Conservation (phyloP, 306 rosid genomes). For the Lupinus albus region DNA sequence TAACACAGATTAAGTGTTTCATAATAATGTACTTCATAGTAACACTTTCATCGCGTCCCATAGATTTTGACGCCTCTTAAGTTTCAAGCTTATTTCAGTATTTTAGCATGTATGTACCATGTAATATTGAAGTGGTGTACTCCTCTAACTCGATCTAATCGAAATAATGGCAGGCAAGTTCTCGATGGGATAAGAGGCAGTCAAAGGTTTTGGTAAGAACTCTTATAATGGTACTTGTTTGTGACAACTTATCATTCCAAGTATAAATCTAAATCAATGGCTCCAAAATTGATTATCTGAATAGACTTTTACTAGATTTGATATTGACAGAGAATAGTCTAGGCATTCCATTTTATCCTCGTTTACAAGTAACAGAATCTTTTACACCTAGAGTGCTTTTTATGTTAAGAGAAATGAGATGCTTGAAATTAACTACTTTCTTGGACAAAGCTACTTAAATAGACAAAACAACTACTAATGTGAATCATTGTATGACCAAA, state of each 20-base stretch:
- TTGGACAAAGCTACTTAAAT: slow-evolving; percentile 21
- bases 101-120: slow-evolving; percentile 15
- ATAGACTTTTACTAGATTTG: slow-evolving; percentile 6
- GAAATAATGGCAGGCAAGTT: slow-evolving; percentile 67
- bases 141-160: slow-evolving; percentile 27
- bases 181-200: slow-evolving; percentile 96
- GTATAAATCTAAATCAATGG: background rate
- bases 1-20: background rate
- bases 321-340: background rate
- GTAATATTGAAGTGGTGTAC: slow-evolving; percentile 15
- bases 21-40: background rate
- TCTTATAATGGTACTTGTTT: slow-evolving; percentile 7
- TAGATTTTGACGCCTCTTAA: background rate
- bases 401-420: background rate
- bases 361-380: background rate
- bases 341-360: background rate
- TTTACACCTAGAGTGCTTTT: background rate
- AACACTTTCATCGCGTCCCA: background rate
- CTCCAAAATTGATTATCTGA: background rate
- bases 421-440: background rate
- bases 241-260: background rate
- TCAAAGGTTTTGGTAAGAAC: slow-evolving; percentile 76
- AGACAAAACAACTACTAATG: background rate
- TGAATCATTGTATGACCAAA: background rate
- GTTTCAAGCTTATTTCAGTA: slow-evolving; percentile 12